A percentile compares a stretch with the other conserved stretches of the same genome.
Conservation (phyloP, 768 basidiomycete genomes). For the Mycena albidolilacea region DNA sequence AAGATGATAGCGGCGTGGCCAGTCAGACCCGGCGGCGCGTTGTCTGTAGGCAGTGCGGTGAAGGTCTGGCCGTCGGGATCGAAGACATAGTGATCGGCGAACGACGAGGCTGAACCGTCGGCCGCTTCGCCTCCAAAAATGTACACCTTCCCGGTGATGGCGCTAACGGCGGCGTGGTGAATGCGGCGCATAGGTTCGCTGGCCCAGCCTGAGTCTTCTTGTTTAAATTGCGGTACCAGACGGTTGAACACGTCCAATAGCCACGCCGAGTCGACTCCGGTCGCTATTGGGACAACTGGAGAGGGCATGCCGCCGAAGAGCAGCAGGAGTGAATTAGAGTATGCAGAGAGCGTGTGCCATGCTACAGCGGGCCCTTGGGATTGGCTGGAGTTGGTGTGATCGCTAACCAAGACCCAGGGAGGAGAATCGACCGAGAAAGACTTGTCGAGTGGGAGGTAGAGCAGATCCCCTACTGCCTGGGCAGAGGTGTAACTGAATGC, state of each 20-base stretch:
- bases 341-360: slow-evolving; percentile 86
- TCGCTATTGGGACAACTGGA: slow-evolving; percentile 68
- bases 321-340: slow-evolving; percentile 67
- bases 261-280: slow-evolving; percentile 74
- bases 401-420: slow-evolving; percentile 76
- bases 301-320: slow-evolving; percentile 85
- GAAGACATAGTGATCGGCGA: slow-evolving; percentile 78
- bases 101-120: slow-evolving; percentile 80
- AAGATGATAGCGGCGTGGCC: slow-evolving; percentile 84
- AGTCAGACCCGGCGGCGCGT: slow-evolving; percentile 76
- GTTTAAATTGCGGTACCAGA: slow-evolving; percentile 59
- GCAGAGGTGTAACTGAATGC: slow-evolving; percentile 81
- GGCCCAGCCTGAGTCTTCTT: slow-evolving; percentile 68
- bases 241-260: slow-evolving; percentile 63
- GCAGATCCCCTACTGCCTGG: slow-evolving; percentile 78
- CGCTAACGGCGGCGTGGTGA: slow-evolving; percentile 75
- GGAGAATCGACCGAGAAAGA: slow-evolving; percentile 74
- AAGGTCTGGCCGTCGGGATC: slow-evolving; percentile 66
- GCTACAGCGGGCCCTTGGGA: slow-evolving; percentile 75
- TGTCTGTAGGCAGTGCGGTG: slow-evolving; percentile 64
- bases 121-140: slow-evolving; percentile 86
- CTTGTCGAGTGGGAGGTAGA: slow-evolving; percentile 74
- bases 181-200: slow-evolving; percentile 82
- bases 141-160: slow-evolving; percentile 67
- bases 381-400: slow-evolving; percentile 58